These are phyloP conservation scores for Plasmodium inui DNA, from an alignment of 169 alveolate species.

Conservation along the genomic window DNA sequence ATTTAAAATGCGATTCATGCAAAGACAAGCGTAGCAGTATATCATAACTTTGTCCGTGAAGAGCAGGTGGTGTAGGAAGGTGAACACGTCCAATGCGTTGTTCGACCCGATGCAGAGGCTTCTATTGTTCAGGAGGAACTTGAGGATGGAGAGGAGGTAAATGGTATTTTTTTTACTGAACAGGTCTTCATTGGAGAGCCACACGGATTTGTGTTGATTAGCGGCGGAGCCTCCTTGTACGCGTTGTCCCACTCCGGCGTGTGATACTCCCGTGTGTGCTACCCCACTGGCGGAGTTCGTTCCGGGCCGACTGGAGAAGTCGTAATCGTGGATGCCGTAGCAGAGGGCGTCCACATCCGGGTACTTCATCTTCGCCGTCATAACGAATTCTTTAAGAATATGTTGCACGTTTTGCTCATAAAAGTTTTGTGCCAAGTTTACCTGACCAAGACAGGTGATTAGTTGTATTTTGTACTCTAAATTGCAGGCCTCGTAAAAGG, in stretches of 20 bases:
- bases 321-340: conserved; percentile 6
- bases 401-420: conserved; percentile 32
- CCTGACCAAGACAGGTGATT: conserved; percentile 41
- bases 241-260: too few species aligned
- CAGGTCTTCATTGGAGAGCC: conserved; percentile 34
- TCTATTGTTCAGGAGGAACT: conserved; percentile 49
- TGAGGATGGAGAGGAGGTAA: conserved; percentile 16
- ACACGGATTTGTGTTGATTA: conserved; percentile 13
- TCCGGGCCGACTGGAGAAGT: not conserved
- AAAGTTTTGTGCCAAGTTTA: conserved; percentile 25
- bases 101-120: not conserved
- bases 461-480: conserved; percentile 48
- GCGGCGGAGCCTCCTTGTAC: too few species aligned
- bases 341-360: conserved; percentile 2
- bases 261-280: too few species aligned
- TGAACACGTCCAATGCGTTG: not conserved
- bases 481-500: conserved; percentile 53
- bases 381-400: conserved; percentile 8
- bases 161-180: conserved; percentile 26
- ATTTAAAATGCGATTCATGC: conserved; percentile 51
- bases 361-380: conserved; percentile 19
- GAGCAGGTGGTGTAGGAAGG: conserved; percentile 13
- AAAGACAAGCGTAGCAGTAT: conserved; percentile 30
- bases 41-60: conserved; percentile 49
- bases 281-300: not conserved